A percentile compares a stretch with the other conserved stretches of the same genome.
Conservation (phyloP, 2,329 filamentous ascomycete genomes). For the Zymoseptoria tritici region DNA sequence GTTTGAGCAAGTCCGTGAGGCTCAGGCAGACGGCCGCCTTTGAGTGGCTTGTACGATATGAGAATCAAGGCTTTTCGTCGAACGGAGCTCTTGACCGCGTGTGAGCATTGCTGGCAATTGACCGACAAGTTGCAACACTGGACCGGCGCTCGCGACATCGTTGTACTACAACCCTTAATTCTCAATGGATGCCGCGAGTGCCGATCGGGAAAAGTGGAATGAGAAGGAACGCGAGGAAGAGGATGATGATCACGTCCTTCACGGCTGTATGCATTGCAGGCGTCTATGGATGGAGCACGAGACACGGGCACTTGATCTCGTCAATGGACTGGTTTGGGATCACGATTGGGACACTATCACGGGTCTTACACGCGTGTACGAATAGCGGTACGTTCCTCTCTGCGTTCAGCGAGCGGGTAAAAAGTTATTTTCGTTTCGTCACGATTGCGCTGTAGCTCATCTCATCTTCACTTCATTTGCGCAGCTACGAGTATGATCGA, state of each 20-base stretch:
- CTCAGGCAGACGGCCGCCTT: slow-evolving; percentile 36
- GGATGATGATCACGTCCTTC: neutral
- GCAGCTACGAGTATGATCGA: neutral
- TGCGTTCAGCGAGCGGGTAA: neutral
- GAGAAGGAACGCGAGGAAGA: neutral
- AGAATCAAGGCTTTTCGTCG: neutral
- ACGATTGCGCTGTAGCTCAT: neutral
- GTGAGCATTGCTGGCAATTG: neutral
- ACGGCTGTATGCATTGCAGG: neutral
- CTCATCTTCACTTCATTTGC: neutral
- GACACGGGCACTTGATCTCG: too few species aligned
- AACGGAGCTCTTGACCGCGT: neutral
- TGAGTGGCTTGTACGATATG: neutral
- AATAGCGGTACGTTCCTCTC: neutral
- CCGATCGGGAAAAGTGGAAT: neutral
- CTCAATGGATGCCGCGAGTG: neutral
- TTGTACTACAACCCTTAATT: neutral
- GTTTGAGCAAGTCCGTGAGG: slow-evolving; percentile 85
- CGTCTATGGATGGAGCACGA: neutral
- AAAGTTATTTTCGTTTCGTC: neutral
- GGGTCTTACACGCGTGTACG: neutral
- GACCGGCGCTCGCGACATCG: neutral
- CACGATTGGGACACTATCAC: neutral
- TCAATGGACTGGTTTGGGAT: too few species aligned
- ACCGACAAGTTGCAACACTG: neutral